These are phyloP conservation scores for Mentha longifolia DNA, from an alignment of 257 asterid genomes.

Conservation along the genomic window DNA sequence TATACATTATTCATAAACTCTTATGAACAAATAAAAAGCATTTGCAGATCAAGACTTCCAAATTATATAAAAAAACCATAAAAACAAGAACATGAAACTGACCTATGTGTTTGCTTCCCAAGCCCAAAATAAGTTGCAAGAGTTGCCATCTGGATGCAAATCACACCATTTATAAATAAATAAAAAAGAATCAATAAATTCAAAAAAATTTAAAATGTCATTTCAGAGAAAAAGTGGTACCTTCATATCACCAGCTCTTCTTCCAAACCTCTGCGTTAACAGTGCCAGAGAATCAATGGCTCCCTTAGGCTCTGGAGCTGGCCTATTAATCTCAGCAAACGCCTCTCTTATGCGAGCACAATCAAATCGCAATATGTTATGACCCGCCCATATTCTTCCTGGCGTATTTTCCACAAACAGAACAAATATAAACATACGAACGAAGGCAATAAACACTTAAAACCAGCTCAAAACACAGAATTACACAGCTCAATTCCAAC, in stretches of 20 bases:
- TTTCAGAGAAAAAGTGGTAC: conserved; percentile 37
- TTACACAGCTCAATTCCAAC: background rate
- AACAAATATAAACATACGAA: background rate
- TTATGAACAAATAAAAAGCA: too few relatives aligned
- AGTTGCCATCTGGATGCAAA: conserved; percentile 78
- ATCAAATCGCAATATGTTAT: conserved; percentile 85
- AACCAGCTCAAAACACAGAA: conserved; percentile 9
- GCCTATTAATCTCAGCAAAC: conserved; percentile 73
- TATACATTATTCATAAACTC: background rate
- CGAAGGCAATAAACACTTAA: background rate
- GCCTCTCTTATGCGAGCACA: conserved; percentile 83
- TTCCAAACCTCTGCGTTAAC: conserved; percentile 76
- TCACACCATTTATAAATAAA: conserved; percentile 25
- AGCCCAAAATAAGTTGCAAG: conserved; percentile 95
- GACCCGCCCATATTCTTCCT: conserved; percentile 99
- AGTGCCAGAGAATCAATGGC: conserved; percentile 76
- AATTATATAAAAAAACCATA: background rate
- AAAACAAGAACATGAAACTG: background rate
- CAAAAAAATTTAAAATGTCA: background rate
- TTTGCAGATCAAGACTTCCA: conserved; percentile 8
- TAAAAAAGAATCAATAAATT: background rate
- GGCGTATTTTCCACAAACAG: conserved; percentile 20
- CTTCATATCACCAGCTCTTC: conserved; percentile 99
- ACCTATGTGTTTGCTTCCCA: conserved; percentile 94
- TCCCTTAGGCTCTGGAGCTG: conserved; percentile 93